Conservation (phyloP, 345 rosid species). For the Brassica rapa region DNA sequence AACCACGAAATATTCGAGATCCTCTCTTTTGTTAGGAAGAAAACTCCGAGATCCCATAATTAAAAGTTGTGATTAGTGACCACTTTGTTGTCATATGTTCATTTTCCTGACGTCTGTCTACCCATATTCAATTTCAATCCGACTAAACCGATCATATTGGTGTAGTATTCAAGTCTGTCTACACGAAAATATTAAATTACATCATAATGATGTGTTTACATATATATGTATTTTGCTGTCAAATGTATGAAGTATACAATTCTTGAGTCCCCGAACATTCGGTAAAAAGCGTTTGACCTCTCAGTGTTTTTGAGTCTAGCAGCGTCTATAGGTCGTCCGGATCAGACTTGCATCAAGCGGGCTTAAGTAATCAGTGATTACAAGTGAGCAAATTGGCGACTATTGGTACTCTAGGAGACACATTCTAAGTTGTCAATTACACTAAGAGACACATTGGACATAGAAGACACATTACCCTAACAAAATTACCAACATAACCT, state of each 20-base stretch:
- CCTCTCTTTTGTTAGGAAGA: not conserved
- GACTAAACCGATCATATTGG: not conserved
- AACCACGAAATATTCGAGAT: constrained; percentile 15
- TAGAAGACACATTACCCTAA: no score
- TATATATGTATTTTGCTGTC: no score
- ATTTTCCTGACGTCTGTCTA: not conserved
- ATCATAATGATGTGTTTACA: not conserved
- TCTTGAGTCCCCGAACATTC: not conserved
- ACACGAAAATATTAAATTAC: not conserved
- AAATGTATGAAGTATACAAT: no score
- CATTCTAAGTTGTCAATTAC: no score
- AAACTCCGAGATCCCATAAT: not conserved
- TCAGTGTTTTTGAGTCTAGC: not conserved
- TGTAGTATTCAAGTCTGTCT: no score
- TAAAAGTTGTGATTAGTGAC: not conserved
- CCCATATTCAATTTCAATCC: not conserved
- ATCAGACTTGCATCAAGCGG: constrained; percentile 4
- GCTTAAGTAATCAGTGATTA: not conserved
- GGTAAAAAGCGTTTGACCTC: not conserved
- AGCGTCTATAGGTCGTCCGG: not conserved
- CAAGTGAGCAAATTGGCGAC: not conserved
- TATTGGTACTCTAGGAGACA: not conserved
- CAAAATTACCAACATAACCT: no score
- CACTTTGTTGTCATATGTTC: constrained; percentile 16
- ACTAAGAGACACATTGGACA: no score